Evolutionary conservation across 305 asterid genomes (phyloP), one percentile per base, ranked within the genome.

Genomic region (Fraxinus dipetala): DNA sequence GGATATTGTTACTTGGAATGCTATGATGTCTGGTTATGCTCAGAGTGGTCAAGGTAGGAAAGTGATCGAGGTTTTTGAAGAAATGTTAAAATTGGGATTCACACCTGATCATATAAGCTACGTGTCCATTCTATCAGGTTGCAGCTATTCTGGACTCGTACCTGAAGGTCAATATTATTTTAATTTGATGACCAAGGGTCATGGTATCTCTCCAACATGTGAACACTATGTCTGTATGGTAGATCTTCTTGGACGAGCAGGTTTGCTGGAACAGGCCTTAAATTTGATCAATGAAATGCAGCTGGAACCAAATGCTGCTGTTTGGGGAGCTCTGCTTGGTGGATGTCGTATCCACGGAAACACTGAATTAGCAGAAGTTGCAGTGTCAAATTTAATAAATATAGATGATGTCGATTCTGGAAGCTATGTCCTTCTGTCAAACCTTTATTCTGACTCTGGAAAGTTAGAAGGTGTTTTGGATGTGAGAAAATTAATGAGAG

Each of bases 21-120:
- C 85, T 7, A 83, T 83, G 79, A 70, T 83, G 67, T 28, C 85
- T 32, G 85, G 85, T 11, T 83, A 78, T 51, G 82, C 79, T 35
- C 85, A 78, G 34, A 83, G 63, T 72, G 82, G 82, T 48, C 74
- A 72, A 35, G 85, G 85, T 79, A 54, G 69, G 31, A 78, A 83
- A 72, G 75, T 76, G 34, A 78, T 83, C 2, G 32, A 77, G 78
- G 73, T 73, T 48, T 82, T 83, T 38, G 85, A 72, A 69, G 8
- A 35, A 8, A 72, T 83, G 82, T 36, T 70, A 36, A 78, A 54
- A 72, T 28, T 48, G 54, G 78, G 83, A 56, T 13, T 20, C 35
- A 79, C 18, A 18, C 85, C 78, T 20, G 82, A 78, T 28, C 59
- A 38, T 36, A 51, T 78, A 56, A 78, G 75, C 36, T 70, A 36